These are phyloP conservation scores for Beauveria australis DNA, from an alignment of 2,329 filamentous ascomycete species.

Conservation along the genomic window DNA sequence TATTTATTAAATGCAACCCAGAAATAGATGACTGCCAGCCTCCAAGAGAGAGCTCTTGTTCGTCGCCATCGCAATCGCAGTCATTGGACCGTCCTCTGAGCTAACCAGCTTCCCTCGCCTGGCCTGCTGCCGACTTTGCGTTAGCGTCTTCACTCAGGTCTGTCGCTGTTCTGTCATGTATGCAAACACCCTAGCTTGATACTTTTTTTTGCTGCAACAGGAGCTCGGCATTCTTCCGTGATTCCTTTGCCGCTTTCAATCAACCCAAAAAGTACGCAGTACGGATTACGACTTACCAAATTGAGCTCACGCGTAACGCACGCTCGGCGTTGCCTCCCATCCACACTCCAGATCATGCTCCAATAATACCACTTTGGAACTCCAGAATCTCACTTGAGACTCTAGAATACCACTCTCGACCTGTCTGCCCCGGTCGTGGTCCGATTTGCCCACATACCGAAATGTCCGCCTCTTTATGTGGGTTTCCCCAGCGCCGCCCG, in stretches of 20 bases:
- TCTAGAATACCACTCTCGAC: background rate
- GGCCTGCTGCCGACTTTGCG: background rate
- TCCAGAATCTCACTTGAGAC: too few species aligned
- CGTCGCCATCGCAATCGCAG: background rate
- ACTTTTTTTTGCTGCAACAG: background rate
- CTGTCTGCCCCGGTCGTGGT: background rate
- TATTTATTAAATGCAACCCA: background rate
- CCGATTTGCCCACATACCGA: slow-evolving; percentile 9
- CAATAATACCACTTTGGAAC: too few species aligned
- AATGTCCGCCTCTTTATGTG: background rate
- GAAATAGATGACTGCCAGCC: background rate
- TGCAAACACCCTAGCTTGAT: background rate
- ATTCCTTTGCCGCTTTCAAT: background rate
- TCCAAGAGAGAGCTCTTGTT: background rate
- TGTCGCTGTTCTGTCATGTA: background rate
- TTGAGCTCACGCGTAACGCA: background rate
- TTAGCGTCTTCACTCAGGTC: background rate
- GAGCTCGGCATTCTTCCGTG: slow-evolving; percentile 8
- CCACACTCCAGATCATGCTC: too few species aligned
- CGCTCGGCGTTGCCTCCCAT: background rate
- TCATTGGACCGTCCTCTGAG: background rate
- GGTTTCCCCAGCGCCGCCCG: slow-evolving; percentile 4
- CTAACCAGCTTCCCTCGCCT: background rate
- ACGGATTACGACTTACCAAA: background rate
- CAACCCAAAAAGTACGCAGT: background rate